Evolutionary conservation across 257 asterid genomes (phyloP).

Genomic region (Solanum raphanifolium): DNA sequence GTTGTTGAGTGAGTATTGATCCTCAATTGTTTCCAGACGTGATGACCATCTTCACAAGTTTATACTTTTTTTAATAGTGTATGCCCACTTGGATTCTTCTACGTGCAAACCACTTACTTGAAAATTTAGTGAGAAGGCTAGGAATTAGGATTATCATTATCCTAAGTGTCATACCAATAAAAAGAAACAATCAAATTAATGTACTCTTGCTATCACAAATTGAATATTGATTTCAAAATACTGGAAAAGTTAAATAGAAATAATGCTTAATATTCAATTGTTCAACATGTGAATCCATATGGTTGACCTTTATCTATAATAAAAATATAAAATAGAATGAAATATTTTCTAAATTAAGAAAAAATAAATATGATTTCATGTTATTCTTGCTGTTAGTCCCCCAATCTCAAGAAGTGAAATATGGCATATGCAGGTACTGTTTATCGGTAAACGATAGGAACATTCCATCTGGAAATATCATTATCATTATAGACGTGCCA

Average conservation of each 20-base stretch:
- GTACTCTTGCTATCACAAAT: background rate
- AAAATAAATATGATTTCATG: background rate
- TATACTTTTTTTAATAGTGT: background rate
- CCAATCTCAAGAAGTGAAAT: background rate
- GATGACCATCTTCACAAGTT: constrained; percentile 22
- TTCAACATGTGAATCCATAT: background rate
- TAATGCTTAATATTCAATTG: background rate
- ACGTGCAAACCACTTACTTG: background rate
- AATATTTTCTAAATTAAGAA: background rate
- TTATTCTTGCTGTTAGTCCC: background rate
- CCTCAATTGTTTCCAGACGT: constrained; percentile 26
- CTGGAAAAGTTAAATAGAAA: background rate
- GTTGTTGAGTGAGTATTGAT: background rate
- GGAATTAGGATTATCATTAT: background rate
- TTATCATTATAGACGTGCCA: too few relatives aligned
- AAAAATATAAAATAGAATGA: background rate
- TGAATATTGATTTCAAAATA: background rate
- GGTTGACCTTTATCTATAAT: background rate
- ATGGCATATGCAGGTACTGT: background rate
- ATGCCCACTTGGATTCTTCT: background rate
- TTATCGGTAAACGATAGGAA: too few relatives aligned
- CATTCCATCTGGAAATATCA: too few relatives aligned
- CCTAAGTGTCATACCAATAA: background rate
- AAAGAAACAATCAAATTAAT: background rate
- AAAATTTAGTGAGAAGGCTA: background rate